Conservation (phyloP, 2,329 filamentous ascomycete genomes). For the Exophiala calicioides region DNA sequence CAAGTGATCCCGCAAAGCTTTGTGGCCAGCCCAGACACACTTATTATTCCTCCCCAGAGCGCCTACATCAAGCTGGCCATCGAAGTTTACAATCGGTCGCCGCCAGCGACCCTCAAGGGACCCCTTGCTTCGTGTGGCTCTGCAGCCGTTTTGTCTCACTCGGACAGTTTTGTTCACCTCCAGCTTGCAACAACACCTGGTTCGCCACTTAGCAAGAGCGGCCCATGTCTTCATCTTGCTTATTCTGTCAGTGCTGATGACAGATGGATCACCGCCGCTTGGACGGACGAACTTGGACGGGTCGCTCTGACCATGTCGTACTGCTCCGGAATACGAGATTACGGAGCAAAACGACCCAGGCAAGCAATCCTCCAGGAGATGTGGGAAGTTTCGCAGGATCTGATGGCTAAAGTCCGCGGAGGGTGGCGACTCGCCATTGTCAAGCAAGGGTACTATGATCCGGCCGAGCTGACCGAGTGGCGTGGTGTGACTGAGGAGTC, state of each 20-base stretch:
- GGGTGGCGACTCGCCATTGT: conserved; percentile 60
- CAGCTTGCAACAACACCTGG: conserved; percentile 57
- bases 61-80: conserved; percentile 55
- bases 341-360: conserved; percentile 37
- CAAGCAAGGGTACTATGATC: conserved; percentile 53
- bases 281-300: conserved; percentile 59
- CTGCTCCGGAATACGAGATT: conserved; percentile 42
- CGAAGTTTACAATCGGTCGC: conserved; percentile 61
- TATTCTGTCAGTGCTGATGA: conserved; percentile 58
- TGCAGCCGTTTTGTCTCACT: conserved; percentile 56
- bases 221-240: conserved; percentile 59
- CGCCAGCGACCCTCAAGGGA: conserved; percentile 41
- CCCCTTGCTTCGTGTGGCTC: conserved; percentile 50
- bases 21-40: conserved; percentile 52
- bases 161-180: conserved; percentile 52
- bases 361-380: conserved; percentile 57
- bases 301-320: conserved; percentile 58
- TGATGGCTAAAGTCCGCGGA: conserved; percentile 54
- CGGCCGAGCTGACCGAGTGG: conserved; percentile 51
- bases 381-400: conserved; percentile 58
- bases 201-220: conserved; percentile 57
- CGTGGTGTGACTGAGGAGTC: conserved; percentile 11
- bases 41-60: conserved; percentile 53
- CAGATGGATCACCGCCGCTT: conserved; percentile 60
- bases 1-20: conserved; percentile 60